Percentiles rank a stretch among this genome's conserved stretches.
phyloP scores from a whole-genome alignment of 306 rosid species.

The Cucumis melo region DNA sequence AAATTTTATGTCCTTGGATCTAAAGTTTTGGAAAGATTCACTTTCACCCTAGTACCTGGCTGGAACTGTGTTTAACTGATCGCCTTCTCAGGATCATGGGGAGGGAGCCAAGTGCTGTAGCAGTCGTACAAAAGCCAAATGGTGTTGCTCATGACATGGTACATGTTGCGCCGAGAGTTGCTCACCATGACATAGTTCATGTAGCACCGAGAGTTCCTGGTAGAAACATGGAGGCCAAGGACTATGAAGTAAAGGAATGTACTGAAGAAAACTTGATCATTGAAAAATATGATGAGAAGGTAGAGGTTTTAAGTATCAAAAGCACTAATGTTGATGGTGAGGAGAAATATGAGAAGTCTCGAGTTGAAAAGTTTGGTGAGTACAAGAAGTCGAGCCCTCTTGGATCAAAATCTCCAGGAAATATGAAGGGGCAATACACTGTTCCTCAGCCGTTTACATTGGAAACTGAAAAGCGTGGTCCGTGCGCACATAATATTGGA shows the following conservation, averaged over 20 bases:
- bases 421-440: slow-evolving; percentile 33
- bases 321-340: slow-evolving; percentile 28
- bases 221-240: slow-evolving; percentile 40
- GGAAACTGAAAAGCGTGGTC: slow-evolving; percentile 48
- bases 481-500: slow-evolving; percentile 22
- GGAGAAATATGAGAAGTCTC: slow-evolving; percentile 41
- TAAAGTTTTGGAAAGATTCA: not conserved
- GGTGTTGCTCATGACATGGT: slow-evolving; percentile 23
- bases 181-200: slow-evolving; percentile 27
- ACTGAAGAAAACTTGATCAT: slow-evolving; percentile 27
- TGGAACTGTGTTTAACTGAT: not conserved
- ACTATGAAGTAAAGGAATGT: slow-evolving; percentile 48
- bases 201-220: slow-evolving; percentile 61
- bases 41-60: not conserved
- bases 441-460: slow-evolving; percentile 41
- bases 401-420: slow-evolving; percentile 30
- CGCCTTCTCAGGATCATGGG: slow-evolving; percentile 61
- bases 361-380: slow-evolving; percentile 22
- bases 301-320: slow-evolving; percentile 39
- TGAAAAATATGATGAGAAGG: slow-evolving; percentile 33
- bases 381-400: slow-evolving; percentile 28
- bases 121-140: slow-evolving; percentile 37
- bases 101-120: slow-evolving; percentile 59
- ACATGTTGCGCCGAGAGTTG: slow-evolving; percentile 53
- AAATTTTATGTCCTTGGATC: not conserved